Conservation (phyloP, 164 flowering plant species). For the Umbilicus rupestris region DNA sequence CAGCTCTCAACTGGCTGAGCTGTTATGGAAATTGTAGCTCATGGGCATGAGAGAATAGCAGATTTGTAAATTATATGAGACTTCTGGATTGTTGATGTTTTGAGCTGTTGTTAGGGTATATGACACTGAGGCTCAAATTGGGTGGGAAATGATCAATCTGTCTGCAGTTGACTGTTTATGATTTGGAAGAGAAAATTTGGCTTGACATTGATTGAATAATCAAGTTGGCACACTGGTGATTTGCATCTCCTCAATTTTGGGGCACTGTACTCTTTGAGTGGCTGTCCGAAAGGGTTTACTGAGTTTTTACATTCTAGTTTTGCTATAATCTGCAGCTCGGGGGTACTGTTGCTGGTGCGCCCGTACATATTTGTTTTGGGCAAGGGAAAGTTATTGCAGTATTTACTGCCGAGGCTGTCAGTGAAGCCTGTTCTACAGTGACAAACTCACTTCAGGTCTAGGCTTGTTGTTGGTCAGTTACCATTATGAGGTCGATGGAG, state of each 20-base stretch:
- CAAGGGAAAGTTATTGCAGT: not conserved
- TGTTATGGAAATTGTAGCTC: not conserved
- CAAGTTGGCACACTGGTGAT: too few species aligned
- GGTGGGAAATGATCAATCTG: not conserved
- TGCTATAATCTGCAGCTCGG: not conserved
- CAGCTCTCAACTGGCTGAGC: not conserved
- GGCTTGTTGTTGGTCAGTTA: constrained; percentile 9
- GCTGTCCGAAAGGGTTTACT: too few species aligned
- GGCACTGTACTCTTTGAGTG: too few species aligned
- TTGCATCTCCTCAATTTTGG: too few species aligned
- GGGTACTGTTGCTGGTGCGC: not conserved
- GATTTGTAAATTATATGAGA: not conserved
- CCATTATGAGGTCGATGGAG: constrained; percentile 21
- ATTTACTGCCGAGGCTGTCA: not conserved
- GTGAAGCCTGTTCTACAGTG: not conserved
- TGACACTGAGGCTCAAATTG: not conserved
- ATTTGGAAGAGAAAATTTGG: not conserved
- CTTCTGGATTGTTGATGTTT: not conserved
- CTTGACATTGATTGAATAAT: not conserved
- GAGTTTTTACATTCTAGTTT: not conserved
- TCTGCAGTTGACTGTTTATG: not conserved
- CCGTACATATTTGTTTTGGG: not conserved
- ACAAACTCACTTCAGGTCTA: not conserved
- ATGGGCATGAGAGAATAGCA: too few species aligned
- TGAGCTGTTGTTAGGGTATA: not conserved